Evolutionary conservation across 164 flowering plant genomes (phyloP), one percentile per base, ranked within the genome.

Genomic region (Magnolia kwangsiensis): DNA sequence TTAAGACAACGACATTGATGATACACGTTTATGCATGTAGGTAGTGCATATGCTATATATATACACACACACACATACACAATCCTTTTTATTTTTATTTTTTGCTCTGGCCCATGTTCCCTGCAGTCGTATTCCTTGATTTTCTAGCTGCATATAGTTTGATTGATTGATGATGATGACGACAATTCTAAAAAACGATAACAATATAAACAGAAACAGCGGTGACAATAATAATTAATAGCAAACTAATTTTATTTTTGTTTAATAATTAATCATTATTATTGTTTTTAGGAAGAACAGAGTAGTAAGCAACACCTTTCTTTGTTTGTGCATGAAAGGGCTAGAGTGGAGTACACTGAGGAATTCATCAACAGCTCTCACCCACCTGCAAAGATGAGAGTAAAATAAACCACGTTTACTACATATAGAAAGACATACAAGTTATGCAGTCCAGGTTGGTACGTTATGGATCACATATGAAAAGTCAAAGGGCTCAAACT

Each of bases 321-420:
- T 82, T 78, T 72, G 81, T 69, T 24, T 80, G 75, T 85, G 86
- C 77, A 80, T 80, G 68, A 79, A 80, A 21, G 85, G 78, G 75
- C 85, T 80, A 55, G 87, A 76, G 49, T 86, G 82, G 51, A 89
- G 81, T 63, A 75, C 87, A 51, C 75, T 23, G 6, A 88, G 78
- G 74, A 87, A 89, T 76, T 87, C 90, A 74, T 83, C 85, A 50
- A 88, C 89, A 61, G 90, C 89, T 78, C 86, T 73, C 64, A 86
- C 90, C 92, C 92, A 89, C 92, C 92, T 89, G 82, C 78, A 83
- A 73, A 58, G 37, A 50, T n/a, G 71, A 16, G 31, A 55, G 18
- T 55, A 16, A 11, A 55, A 55, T 13, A 31, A 14, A 14, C 50
- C 50, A 68, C 14, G 49, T 31, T 68, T 37, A 2, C 11, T 29